A percentile compares a stretch with the other conserved stretches of the same genome.
Conservation (phyloP, 2,329 filamentous ascomycete species). For the Arthrobotrys sinensis region DNA sequence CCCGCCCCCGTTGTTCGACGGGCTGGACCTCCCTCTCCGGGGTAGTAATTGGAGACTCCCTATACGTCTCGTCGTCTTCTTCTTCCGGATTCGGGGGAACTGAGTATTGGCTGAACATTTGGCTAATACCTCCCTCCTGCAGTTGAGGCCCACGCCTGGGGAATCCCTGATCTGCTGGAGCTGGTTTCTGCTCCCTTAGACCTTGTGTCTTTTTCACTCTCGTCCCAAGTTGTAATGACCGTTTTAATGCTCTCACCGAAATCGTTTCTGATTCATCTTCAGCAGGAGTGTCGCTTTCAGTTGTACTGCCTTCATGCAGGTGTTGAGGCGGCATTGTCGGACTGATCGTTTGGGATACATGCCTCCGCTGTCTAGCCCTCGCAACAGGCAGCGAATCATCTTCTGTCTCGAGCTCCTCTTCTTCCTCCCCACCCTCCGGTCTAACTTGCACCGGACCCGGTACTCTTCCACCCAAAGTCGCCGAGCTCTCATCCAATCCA, state of each 20-base stretch:
- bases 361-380: conserved; percentile 9
- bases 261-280: conserved; percentile 18
- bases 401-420: conserved; percentile 15
- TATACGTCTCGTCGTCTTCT: conserved; percentile 41
- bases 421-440: neutral
- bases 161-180: conserved; percentile 14
- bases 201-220: conserved; percentile 18
- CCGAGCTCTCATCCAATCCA: conserved; percentile 26
- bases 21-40: conserved; percentile 23
- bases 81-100: conserved; percentile 42
- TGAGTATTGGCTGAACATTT: conserved; percentile 27
- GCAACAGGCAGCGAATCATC: conserved; percentile 37
- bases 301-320: conserved; percentile 5
- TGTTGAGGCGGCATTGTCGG: conserved; percentile 2
- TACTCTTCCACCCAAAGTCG: neutral
- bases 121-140: neutral
- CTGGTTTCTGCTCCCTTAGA: neutral
- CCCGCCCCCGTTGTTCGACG: neutral
- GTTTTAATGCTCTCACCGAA: conserved; percentile 9
- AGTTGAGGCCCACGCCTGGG: neutral
- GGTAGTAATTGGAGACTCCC: conserved; percentile 18
- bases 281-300: conserved; percentile 21
- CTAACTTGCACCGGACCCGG: neutral
- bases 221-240: conserved; percentile 42
- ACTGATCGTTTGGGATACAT: conserved; percentile 38